Conservation (phyloP, 1,284 basidiomycete species). For the Vanrija sp. region DNA sequence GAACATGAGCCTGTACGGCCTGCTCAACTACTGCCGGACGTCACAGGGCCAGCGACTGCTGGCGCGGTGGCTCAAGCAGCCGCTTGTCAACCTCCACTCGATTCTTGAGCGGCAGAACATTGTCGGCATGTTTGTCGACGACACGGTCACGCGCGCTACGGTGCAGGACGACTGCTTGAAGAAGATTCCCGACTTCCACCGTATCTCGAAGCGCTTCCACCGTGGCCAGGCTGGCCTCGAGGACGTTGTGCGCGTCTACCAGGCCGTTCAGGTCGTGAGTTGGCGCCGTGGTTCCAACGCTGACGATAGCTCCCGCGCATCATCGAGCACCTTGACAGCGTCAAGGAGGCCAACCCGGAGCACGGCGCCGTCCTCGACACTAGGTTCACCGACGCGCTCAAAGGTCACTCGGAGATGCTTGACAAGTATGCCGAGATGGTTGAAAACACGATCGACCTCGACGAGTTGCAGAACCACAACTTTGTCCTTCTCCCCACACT, state of each 20-base stretch:
- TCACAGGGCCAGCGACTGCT: conserved; percentile 89
- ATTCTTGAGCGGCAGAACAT: conserved; percentile 81
- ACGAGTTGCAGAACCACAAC: conserved; percentile 75
- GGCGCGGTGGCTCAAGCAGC: conserved; percentile 94
- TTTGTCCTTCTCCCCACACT: conserved; percentile 78
- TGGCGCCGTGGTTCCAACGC: conserved; percentile 38
- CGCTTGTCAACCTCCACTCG: conserved; percentile 87
- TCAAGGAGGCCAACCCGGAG: conserved; percentile 36
- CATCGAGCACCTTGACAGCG: conserved; percentile 58
- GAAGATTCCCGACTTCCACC: conserved; percentile 88
- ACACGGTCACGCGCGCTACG: conserved; percentile 61
- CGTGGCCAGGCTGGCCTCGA: conserved; percentile 79
- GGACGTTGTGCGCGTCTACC: conserved; percentile 94
- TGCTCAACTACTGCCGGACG: conserved; percentile 94
- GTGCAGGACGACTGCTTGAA: conserved; percentile 77
- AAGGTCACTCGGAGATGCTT: conserved; percentile 60
- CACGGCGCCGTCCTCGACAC: conserved; percentile 62
- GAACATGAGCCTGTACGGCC: conserved; percentile 81
- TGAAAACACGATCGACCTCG: conserved; percentile 88
- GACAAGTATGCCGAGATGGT: conserved; percentile 88
- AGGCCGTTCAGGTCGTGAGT: conserved; percentile 62
- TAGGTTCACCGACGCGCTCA: conserved; percentile 60
- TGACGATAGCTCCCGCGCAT: conserved; percentile 62
- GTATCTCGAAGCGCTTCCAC: conserved; percentile 89
- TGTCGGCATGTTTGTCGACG: conserved; percentile 81